Evolutionary conservation across 768 basidiomycete genomes (phyloP).

Genomic region (Naganishia kalamii): DNA sequence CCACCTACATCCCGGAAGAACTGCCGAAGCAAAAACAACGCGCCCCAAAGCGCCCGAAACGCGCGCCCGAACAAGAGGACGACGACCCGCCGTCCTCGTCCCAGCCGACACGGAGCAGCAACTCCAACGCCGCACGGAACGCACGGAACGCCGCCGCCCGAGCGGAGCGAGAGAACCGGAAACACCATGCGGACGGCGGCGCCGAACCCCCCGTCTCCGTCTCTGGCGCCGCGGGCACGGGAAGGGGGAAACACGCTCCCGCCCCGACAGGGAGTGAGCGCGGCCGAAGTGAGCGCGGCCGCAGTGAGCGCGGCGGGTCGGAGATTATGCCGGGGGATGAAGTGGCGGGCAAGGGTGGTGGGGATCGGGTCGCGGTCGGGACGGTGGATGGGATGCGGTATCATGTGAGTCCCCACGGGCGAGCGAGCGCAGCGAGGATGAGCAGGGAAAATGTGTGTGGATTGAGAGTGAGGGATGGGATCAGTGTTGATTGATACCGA

Average conservation of each 20-base stretch:
- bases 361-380: neutral
- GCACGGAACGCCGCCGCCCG: slow-evolving; percentile 6
- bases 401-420: neutral
- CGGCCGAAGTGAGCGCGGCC: no score
- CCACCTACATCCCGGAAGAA: no score
- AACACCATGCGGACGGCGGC: neutral
- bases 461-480: no score
- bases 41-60: neutral
- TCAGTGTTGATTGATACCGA: no score
- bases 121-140: slow-evolving; percentile 6
- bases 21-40: neutral
- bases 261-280: no score
- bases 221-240: neutral
- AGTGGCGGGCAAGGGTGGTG: neutral
- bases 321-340: no score
- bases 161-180: neutral
- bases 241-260: neutral
- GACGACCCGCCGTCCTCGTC: no score
- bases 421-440: no score
- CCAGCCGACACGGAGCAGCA: slow-evolving; percentile 1
- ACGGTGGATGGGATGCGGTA: neutral
- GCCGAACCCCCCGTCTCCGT: neutral
- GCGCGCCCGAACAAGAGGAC: neutral
- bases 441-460: no score
- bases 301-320: no score